Conservation (phyloP, 768 basidiomycete species). For the Tricholoma bakamatsutake region DNA sequence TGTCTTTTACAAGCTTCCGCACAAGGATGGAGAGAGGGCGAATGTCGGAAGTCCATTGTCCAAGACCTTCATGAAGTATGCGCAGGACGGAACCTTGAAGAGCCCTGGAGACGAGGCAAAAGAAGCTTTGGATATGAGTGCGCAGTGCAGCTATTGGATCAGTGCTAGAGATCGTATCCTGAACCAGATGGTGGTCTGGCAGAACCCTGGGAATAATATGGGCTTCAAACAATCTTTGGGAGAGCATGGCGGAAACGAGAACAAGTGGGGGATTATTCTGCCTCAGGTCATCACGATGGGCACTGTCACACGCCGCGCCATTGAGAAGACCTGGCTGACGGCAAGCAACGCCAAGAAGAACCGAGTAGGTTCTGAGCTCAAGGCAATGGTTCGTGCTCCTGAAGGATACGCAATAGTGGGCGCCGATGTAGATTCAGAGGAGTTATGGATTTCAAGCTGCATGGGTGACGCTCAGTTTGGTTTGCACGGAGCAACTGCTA, state of each 20-base stretch:
- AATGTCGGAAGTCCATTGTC: constrained; percentile 93
- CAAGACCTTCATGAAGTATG: constrained; percentile 85
- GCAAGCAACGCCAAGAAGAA: constrained; percentile 98
- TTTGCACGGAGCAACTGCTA: constrained; percentile 89
- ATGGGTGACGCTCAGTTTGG: constrained; percentile 99
- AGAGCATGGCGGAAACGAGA: constrained; percentile 17
- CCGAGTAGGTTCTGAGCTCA: constrained; percentile 96
- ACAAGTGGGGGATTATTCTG: constrained; percentile 86
- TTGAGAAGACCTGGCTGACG: constrained; percentile 97
- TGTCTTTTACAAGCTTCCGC: constrained; percentile 88
- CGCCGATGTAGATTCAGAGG: constrained; percentile 98
- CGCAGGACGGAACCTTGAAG: constrained; percentile 80
- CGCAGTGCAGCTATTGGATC: constrained; percentile 97
- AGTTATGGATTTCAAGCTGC: constrained; percentile 97
- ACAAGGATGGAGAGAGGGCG: constrained; percentile 90
- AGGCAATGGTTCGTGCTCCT: constrained; percentile 95
- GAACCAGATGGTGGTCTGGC: constrained; percentile 92
- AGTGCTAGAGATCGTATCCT: constrained; percentile 86
- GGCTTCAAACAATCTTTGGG: constrained; percentile 34
- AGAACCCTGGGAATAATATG: constrained; percentile 44
- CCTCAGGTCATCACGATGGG: constrained; percentile 99
- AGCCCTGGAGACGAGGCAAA: constrained; percentile 78
- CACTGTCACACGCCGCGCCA: constrained; percentile 93
- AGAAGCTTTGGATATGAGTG: constrained; percentile 86
- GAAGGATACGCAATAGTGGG: constrained; percentile 92